These are phyloP conservation scores for Suhomyces tanzawaensis DNA, from an alignment of 805 yeast species.

Conservation along the genomic window DNA sequence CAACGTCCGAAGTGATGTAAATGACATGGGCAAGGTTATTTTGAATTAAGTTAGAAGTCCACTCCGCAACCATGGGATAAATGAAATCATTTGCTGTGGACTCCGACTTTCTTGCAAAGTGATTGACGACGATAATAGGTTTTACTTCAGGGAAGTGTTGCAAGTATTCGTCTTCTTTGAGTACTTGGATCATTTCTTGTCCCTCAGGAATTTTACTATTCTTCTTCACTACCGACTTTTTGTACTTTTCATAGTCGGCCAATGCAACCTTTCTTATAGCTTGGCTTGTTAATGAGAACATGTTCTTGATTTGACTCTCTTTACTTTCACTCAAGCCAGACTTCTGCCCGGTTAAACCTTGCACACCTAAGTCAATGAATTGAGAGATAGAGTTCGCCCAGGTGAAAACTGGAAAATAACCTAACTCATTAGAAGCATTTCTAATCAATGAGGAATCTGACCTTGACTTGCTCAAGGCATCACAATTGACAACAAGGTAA, in stretches of 20 bases:
- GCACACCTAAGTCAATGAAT: constrained; percentile 79
- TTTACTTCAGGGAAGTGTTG: constrained; percentile 82
- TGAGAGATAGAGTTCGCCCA: constrained; percentile 82
- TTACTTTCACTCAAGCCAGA: constrained; percentile 83
- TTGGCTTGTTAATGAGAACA: constrained; percentile 66
- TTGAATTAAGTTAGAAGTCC: constrained; percentile 79
- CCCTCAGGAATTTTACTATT: constrained; percentile 18
- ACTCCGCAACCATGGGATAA: constrained; percentile 74
- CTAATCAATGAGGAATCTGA: constrained; percentile 68
- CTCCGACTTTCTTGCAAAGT: constrained; percentile 57
- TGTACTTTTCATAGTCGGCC: constrained; percentile 29
- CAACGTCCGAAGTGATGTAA: constrained; percentile 81
- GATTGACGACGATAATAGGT: constrained; percentile 82
- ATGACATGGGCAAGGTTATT: constrained; percentile 87
- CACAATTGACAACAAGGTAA: constrained; percentile 76
- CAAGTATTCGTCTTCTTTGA: constrained; percentile 76
- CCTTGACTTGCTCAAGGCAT: constrained; percentile 65
- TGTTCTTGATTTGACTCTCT: constrained; percentile 77
- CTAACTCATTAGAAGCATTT: constrained; percentile 70
- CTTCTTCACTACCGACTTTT: constrained; percentile 17
- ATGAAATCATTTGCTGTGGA: constrained; percentile 55
- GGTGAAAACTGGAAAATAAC: constrained; percentile 91
- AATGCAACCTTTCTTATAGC: constrained; percentile 68
- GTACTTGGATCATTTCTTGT: constrained; percentile 26
- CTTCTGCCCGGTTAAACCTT: constrained; percentile 91